phyloP scores from a whole-genome alignment of 139 green algal species.

The Yamagishiella unicocca region DNA sequence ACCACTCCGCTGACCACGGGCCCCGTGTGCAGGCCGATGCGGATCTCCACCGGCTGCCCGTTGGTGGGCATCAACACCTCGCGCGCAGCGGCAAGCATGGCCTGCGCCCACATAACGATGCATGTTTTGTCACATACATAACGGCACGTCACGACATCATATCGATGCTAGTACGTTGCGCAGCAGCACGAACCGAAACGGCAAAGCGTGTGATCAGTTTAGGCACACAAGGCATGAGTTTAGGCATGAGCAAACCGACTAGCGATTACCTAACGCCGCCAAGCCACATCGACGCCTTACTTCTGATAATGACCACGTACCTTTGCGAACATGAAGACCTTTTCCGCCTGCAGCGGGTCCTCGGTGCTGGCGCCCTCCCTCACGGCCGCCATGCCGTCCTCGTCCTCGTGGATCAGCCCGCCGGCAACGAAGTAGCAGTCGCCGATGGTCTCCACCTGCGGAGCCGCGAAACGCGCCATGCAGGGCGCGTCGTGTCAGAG shows the following conservation, averaged over 20 bases:
- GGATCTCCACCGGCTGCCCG: slow-evolving; percentile 3
- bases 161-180: no score
- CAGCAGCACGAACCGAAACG: no score
- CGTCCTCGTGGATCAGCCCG: slow-evolving; percentile 43
- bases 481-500: no score
- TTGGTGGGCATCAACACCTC: slow-evolving; percentile 14
- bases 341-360: slow-evolving; percentile 5
- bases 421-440: slow-evolving; percentile 52
- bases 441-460: slow-evolving; percentile 52
- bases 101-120: neutral
- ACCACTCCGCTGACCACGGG: slow-evolving; percentile 37
- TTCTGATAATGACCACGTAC: neutral
- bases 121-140: no score
- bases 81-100: neutral
- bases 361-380: neutral
- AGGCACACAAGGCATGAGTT: no score
- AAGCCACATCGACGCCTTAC: no score
- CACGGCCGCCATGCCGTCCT: slow-evolving; percentile 42
- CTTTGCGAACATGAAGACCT: slow-evolving; percentile 10
- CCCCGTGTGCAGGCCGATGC: slow-evolving; percentile 42
- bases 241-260: no score
- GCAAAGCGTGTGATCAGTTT: no score
- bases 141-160: no score
- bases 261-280: no score
- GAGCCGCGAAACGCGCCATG: neutral